A percentile compares a stretch with the other conserved stretches of the same genome.
Conservation (phyloP, 2,329 filamentous ascomycete genomes). For the Aureobasidium sp. region DNA sequence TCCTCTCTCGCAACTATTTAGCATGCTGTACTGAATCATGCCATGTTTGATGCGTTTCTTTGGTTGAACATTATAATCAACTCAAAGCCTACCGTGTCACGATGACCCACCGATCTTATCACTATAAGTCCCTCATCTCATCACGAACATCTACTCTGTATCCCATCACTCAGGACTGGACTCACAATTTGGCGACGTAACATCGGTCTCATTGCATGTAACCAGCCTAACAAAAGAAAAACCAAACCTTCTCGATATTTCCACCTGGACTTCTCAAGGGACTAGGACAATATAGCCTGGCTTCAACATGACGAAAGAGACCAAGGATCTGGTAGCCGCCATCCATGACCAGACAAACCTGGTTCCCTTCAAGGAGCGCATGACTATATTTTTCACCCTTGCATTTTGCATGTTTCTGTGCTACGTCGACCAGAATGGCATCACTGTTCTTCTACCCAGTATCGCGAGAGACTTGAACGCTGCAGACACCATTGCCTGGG, state of each 20-base stretch:
- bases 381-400: conserved; percentile 44
- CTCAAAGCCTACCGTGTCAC: not conserved
- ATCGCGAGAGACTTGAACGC: conserved; percentile 31
- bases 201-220: not conserved
- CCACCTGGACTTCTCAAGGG: not conserved
- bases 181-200: not conserved
- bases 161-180: not conserved
- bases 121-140: not conserved
- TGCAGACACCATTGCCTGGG: conserved; percentile 47
- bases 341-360: conserved; percentile 51
- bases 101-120: not conserved
- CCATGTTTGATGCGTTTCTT: too few species aligned
- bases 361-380: conserved; percentile 41
- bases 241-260: not conserved
- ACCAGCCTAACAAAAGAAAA: too few species aligned
- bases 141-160: not conserved
- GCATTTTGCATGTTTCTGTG: conserved; percentile 46
- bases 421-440: conserved; percentile 50
- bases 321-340: conserved; percentile 28
- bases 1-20: not conserved
- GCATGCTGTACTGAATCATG: not conserved
- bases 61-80: too few species aligned
- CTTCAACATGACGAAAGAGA: conserved; percentile 8
- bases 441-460: conserved; percentile 34
- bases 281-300: too few species aligned